These are phyloP conservation scores for Leptodontidium sp. DNA, from an alignment of 2,329 filamentous ascomycete genomes.

Conservation along the genomic window DNA sequence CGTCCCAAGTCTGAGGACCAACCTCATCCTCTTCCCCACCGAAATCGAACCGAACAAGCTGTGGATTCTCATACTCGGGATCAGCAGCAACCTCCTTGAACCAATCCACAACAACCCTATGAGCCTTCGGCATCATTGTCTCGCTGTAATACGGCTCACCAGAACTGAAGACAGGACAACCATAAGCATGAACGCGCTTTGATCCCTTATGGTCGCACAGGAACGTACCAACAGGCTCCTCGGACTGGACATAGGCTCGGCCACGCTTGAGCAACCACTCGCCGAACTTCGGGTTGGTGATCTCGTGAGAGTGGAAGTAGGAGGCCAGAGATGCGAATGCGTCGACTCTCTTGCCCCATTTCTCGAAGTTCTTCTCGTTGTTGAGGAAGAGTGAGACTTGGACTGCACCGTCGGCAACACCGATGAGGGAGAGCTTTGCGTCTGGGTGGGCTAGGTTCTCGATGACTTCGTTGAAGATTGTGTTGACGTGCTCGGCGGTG, in stretches of 20 bases:
- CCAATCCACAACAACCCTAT: conserved; percentile 65
- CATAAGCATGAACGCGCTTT: conserved; percentile 51
- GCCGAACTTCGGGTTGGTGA: conserved; percentile 56
- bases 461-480: conserved; percentile 72
- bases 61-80: conserved; percentile 50
- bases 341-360: conserved; percentile 54
- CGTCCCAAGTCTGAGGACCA: conserved; percentile 12
- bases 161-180: conserved; percentile 75
- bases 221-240: conserved; percentile 58
- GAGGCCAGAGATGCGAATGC: conserved; percentile 61
- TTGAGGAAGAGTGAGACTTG: conserved; percentile 66
- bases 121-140: conserved; percentile 65
- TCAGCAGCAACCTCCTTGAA: conserved; percentile 64
- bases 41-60: conserved; percentile 32
- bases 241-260: conserved; percentile 67
- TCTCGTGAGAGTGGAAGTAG: conserved; percentile 50
- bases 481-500: conserved; percentile 67
- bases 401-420: conserved; percentile 71
- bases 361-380: conserved; percentile 58
- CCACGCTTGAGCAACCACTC: conserved; percentile 63
- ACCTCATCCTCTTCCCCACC: conserved; percentile 14
- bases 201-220: conserved; percentile 59
- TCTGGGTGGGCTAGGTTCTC: conserved; percentile 54
- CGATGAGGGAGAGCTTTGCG: conserved; percentile 74
- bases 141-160: conserved; percentile 68